Percentiles rank a stretch among this genome's conserved stretches.
phyloP scores from a whole-genome alignment of 164 flowering plant species.

The Liquidambar formosana region DNA sequence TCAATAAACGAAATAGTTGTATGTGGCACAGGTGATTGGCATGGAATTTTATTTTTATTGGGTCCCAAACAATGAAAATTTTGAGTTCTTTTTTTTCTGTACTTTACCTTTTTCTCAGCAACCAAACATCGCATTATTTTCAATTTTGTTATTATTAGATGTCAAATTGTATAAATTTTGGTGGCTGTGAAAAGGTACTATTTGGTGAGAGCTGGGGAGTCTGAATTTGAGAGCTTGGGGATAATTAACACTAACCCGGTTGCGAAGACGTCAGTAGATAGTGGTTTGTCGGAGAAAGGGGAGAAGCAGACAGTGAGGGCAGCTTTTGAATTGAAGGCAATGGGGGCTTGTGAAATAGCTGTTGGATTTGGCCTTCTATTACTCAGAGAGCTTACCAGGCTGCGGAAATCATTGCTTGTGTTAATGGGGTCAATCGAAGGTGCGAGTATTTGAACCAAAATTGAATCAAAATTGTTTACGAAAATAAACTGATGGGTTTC shows the following conservation, averaged over 20 bases:
- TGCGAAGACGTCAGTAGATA: constrained; percentile 86
- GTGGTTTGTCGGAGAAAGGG: constrained; percentile 76
- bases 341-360: constrained; percentile 79
- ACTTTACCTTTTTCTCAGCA: not conserved
- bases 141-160: not conserved
- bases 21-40: not conserved
- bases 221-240: constrained; percentile 79
- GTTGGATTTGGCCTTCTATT: constrained; percentile 98
- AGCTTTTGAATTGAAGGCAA: constrained; percentile 65
- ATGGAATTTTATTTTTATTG: too few relatives aligned
- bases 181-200: constrained; percentile 52
- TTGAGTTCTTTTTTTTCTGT: too few relatives aligned
- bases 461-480: not conserved
- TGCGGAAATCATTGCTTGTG: constrained; percentile 84
- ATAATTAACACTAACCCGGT: constrained; percentile 90
- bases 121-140: not conserved
- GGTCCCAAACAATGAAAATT: too few relatives aligned
- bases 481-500: too few relatives aligned
- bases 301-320: constrained; percentile 69
- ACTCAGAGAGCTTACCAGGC: constrained; percentile 96
- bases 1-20: not conserved
- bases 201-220: constrained; percentile 93
- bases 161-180: not conserved
- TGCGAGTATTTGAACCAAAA: constrained; percentile 12
- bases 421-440: constrained; percentile 74